These are phyloP conservation scores for Eucalyptus dawsonii DNA, from an alignment of 345 rosid species.

Conservation along the genomic window DNA sequence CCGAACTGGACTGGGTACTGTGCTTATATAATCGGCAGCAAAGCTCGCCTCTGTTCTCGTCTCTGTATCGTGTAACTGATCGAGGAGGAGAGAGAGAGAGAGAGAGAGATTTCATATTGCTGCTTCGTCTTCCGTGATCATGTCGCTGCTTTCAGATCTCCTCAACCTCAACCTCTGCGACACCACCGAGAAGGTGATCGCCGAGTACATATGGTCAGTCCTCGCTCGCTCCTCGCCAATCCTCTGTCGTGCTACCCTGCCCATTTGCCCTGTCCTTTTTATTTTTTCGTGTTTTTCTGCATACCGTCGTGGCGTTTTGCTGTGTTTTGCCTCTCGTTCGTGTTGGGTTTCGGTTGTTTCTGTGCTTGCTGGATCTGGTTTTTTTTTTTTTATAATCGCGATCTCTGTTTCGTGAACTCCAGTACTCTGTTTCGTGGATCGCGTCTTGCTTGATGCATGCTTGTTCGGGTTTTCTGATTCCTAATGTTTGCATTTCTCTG, in stretches of 20 bases:
- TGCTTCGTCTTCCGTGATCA: neutral
- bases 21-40: neutral
- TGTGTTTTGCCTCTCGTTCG: neutral
- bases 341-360: neutral
- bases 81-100: neutral
- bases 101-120: neutral
- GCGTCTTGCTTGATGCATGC: neutral
- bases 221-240: neutral
- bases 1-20: neutral
- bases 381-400: neutral
- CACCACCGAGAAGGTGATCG: slow-evolving; percentile 60
- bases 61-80: neutral
- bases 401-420: neutral
- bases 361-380: neutral
- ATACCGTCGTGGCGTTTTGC: neutral
- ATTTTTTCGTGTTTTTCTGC: neutral
- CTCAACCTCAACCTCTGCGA: slow-evolving; percentile 80
- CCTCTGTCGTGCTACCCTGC: neutral
- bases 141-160: slow-evolving; percentile 72
- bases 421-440: neutral
- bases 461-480: neutral
- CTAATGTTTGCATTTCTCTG: neutral
- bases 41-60: neutral
- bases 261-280: neutral
- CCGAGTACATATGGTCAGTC: slow-evolving; percentile 85